These are phyloP conservation scores for Cercophora sp. DNA, from an alignment of 495 filamentous ascomycete species.

Conservation along the genomic window DNA sequence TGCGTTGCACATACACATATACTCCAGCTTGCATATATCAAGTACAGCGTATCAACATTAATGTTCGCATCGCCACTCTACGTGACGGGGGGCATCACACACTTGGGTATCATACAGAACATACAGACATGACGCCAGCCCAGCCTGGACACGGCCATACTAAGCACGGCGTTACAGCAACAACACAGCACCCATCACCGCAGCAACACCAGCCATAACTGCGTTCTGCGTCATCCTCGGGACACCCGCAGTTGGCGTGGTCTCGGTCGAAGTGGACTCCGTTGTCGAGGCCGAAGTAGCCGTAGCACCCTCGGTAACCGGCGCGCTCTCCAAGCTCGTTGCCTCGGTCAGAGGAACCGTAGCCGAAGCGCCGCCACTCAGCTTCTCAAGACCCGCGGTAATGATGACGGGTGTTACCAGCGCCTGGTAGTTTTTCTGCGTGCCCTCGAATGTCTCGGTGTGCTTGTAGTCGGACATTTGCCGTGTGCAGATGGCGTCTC, in stretches of 20 bases:
- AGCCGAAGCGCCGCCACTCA: background rate
- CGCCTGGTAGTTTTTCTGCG: background rate
- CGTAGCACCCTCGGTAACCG: background rate
- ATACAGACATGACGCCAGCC: background rate
- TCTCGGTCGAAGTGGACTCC: background rate
- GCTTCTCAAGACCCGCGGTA: background rate
- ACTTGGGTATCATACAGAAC: background rate
- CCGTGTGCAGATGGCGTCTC: no score
- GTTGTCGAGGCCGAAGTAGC: background rate
- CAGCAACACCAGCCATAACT: slow-evolving; percentile 24
- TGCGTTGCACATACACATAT: no score
- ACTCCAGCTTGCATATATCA: no score
- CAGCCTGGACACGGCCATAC: no score
- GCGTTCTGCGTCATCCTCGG: slow-evolving; percentile 33
- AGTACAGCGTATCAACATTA: no score
- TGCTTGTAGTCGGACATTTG: no score
- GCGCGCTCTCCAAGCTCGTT: no score
- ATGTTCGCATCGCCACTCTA: no score
- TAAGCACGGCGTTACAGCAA: no score
- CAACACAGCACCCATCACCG: slow-evolving; percentile 24
- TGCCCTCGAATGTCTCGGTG: no score
- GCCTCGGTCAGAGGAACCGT: background rate
- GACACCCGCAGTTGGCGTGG: slow-evolving; percentile 17
- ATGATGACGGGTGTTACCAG: background rate
- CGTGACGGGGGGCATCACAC: no score